Evolutionary conservation across 2,329 filamentous ascomycete species (phyloP), one percentile per base, ranked within the genome.

Genomic region (Trichophyton mentagrophytes): DNA sequence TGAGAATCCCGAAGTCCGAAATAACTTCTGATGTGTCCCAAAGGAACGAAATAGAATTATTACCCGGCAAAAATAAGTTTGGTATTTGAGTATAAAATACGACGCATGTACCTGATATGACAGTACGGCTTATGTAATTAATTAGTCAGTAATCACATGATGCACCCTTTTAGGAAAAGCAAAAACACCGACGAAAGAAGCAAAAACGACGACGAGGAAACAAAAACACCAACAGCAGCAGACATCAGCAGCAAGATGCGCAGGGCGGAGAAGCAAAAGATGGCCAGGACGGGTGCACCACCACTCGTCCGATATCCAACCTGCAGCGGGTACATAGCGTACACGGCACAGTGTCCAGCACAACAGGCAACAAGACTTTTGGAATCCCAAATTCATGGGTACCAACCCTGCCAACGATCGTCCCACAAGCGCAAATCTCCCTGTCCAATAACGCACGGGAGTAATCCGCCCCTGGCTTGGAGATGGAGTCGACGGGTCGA

Each of bases 341-440:
- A 55, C 51, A 55, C 51, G 51, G 30, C 51, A 55, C 51, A 8
- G 51, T 25, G 11, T 15, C 51, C 13, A 55, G 51, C 51, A 55
- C 11, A 11, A n/a, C n/a, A 27, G 33, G 51, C 30, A 55, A 55
- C 27, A 55, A 55, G 51, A 55, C 51, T 55, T 55, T n/a, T 27
- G 51, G 20, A 55, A 13, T 55, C 51, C 51, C 51, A 55, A 55
- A 27, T 55, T 55, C 51, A 55, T 20, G 51, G 51, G 30, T 55
- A 38, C 51, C 51, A 33, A 55, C 27, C 51, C 51, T 36, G 25
- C 27, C 46, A 55, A 55, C 51, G 51, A 55, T 55, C 51, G 51
- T 55, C 51, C 49, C 51, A 55, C 51, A 55, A 55, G 30, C 51
- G 51, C 51, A 55, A 55, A 55, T 36, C 51, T 55, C 51, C 51